phyloP scores from a whole-genome alignment of 192 early-diverging fungal genomes.

The Coemansia furcata region DNA sequence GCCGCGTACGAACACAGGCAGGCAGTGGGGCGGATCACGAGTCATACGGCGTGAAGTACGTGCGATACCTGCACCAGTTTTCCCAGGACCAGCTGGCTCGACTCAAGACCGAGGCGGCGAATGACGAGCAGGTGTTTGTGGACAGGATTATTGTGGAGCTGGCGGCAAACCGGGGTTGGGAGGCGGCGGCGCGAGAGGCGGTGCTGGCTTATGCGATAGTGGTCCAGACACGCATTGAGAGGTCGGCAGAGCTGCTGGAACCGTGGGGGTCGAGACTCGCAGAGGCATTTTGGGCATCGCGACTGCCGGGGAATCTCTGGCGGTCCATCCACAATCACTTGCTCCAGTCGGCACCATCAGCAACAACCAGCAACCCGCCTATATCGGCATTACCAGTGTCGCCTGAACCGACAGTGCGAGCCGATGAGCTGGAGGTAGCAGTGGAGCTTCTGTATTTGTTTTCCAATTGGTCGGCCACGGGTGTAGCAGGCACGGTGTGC shows the following conservation, averaged over 20 bases:
- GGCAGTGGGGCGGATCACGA: slow-evolving; percentile 9
- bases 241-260: not conserved
- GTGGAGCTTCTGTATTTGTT: slow-evolving; percentile 43
- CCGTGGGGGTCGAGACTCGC: slow-evolving; percentile 12
- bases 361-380: not conserved
- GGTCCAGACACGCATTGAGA: slow-evolving; percentile 28
- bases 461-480: slow-evolving; percentile 8
- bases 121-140: not conserved
- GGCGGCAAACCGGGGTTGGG: slow-evolving; percentile 4
- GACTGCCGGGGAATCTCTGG: slow-evolving; percentile 21
- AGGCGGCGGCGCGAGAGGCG: slow-evolving; percentile 13
- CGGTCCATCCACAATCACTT: slow-evolving; percentile 10
- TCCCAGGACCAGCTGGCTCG: slow-evolving; percentile 5
- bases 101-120: not conserved
- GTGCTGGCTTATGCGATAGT: slow-evolving; percentile 34
- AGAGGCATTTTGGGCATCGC: slow-evolving; percentile 20
- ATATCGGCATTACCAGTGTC: not conserved
- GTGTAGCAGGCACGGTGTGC: not conserved
- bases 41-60: slow-evolving; percentile 41
- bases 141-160: slow-evolving; percentile 3
- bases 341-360: not conserved
- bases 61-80: slow-evolving; percentile 29
- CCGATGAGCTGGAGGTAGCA: slow-evolving; percentile 39
- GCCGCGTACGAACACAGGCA: not conserved
- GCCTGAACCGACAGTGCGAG: not conserved